Evolutionary conservation across 176 grass and related monocot species (phyloP).

Genomic region (Eleusine indica): DNA sequence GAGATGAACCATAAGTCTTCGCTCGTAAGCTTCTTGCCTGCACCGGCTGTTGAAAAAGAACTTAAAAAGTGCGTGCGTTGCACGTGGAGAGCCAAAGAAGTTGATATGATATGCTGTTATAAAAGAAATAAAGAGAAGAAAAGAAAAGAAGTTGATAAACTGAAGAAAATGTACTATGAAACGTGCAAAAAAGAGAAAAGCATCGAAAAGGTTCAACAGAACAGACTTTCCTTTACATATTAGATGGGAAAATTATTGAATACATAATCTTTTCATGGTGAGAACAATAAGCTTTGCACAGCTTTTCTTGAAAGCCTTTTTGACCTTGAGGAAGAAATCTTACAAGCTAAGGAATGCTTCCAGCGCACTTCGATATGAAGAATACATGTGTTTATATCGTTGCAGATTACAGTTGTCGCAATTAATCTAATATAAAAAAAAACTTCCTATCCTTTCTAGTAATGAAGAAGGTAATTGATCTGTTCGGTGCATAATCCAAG

Average conservation of each 20-base stretch:
- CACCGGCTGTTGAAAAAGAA: neutral
- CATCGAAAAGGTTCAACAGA: constrained; percentile 13
- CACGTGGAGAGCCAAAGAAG: too few species aligned
- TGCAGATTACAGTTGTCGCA: neutral
- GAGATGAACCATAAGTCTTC: neutral
- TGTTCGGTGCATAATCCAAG: neutral
- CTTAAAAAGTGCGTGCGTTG: neutral
- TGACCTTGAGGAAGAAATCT: neutral
- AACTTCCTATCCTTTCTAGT: neutral
- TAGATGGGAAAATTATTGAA: neutral
- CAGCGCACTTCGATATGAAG: neutral
- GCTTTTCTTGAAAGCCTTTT: neutral
- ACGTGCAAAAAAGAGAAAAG: neutral
- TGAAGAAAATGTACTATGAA: neutral
- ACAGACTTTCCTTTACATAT: neutral
- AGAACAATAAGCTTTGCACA: neutral
- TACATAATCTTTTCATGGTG: neutral
- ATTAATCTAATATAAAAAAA: too few species aligned
- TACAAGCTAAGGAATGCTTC: constrained; percentile 35
- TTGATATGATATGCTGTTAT: neutral
- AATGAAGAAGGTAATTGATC: neutral
- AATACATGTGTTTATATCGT: neutral
- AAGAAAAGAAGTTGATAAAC: neutral
- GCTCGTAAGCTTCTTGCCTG: neutral
- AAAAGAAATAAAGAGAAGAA: neutral